Evolutionary conservation across 768 basidiomycete genomes (phyloP).

Genomic region (Boletus sensibilis): DNA sequence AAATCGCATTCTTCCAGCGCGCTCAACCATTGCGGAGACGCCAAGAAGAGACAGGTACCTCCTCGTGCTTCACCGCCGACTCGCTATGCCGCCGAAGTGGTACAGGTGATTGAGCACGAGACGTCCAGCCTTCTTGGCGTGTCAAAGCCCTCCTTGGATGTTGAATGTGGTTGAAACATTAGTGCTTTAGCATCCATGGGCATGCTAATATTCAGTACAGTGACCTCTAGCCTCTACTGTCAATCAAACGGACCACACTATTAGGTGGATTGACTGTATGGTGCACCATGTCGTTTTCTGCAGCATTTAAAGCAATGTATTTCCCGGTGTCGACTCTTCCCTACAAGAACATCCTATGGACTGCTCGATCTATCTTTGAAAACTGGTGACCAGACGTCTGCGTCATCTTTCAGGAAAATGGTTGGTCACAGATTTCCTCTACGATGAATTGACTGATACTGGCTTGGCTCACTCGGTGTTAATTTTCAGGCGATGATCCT

Average conservation of each 20-base stretch:
- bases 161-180: background rate
- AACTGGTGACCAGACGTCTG: background rate
- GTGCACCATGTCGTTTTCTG: background rate
- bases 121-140: background rate
- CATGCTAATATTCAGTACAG: no score
- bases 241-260: background rate
- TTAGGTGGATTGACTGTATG: background rate
- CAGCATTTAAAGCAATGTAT: background rate
- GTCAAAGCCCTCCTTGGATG: background rate
- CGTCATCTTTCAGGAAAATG: background rate
- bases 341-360: background rate
- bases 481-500: background rate
- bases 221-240: background rate
- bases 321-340: background rate
- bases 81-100: background rate
- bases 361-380: background rate
- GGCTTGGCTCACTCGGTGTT: background rate
- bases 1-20: background rate
- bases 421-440: background rate
- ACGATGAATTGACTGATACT: background rate
- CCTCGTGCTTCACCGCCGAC: background rate
- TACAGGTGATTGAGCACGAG: no score
- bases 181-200: background rate
- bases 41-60: background rate
- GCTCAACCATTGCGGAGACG: background rate